phyloP scores from a whole-genome alignment of 2,329 filamentous ascomycete genomes.

The Rhexocercosporidium sp. region DNA sequence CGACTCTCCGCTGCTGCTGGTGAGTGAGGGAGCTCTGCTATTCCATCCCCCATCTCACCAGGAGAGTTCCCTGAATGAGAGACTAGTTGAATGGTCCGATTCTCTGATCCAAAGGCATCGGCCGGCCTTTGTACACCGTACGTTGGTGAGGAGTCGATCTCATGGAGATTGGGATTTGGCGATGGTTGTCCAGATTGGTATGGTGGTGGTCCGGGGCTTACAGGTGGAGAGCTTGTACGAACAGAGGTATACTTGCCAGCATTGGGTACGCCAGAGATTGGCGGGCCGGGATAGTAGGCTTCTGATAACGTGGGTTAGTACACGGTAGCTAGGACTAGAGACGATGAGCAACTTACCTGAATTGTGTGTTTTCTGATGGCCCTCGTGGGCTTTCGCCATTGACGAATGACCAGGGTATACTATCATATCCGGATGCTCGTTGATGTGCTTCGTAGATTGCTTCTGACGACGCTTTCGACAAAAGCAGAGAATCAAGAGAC shows the following conservation, averaged over 20 bases:
- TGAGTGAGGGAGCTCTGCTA: neutral
- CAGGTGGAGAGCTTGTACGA: neutral
- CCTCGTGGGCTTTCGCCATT: neutral
- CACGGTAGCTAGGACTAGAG: neutral
- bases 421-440: neutral
- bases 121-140: neutral
- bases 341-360: neutral
- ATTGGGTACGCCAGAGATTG: neutral
- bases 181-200: constrained; percentile 4
- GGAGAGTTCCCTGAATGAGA: neutral
- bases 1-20: neutral
- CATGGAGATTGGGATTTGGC: neutral
- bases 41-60: neutral
- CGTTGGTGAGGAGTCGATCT: constrained; percentile 5
- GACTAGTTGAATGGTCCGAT: neutral
- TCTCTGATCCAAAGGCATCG: neutral
- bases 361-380: neutral
- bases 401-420: neutral
- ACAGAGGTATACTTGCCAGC: neutral
- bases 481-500: neutral
- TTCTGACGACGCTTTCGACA: neutral
- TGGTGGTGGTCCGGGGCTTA: constrained; percentile 8
- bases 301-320: neutral
- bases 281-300: neutral
- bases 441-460: neutral